These are phyloP conservation scores for Paramarasmius palmivorus DNA, from an alignment of 1,284 basidiomycete species.

Conservation along the genomic window DNA sequence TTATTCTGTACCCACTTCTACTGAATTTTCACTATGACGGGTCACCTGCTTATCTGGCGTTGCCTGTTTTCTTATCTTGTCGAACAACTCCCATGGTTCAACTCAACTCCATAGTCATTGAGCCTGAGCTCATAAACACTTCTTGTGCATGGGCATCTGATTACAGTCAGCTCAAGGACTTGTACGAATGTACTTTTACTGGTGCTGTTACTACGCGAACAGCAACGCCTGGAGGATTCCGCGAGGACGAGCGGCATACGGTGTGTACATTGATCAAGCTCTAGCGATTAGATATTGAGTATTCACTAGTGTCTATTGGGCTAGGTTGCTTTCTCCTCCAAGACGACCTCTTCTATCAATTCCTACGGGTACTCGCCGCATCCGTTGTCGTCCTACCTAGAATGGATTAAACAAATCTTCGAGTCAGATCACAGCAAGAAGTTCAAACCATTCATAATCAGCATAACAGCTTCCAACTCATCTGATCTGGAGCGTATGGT, in stretches of 20 bases:
- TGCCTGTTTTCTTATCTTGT: too few relatives aligned
- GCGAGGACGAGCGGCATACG: slow-evolving; percentile 59
- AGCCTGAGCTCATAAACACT: slow-evolving; percentile 69
- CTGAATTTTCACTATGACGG: too few relatives aligned
- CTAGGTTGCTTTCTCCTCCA: slow-evolving; percentile 61
- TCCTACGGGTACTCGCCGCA: slow-evolving; percentile 82
- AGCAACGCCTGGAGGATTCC: slow-evolving; percentile 65
- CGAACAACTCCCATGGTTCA: slow-evolving; percentile 44
- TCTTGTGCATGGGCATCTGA: slow-evolving; percentile 80
- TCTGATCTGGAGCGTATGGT: slow-evolving; percentile 56
- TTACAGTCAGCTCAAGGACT: slow-evolving; percentile 53
- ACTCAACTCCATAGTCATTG: slow-evolving; percentile 49
- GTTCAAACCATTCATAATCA: slow-evolving; percentile 73
- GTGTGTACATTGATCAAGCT: slow-evolving; percentile 34
- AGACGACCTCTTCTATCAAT: slow-evolving; percentile 61
- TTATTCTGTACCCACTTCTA: too few relatives aligned
- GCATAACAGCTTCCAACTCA: slow-evolving; percentile 63
- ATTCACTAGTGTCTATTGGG: too few relatives aligned
- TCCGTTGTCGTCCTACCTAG: slow-evolving; percentile 61
- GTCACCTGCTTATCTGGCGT: too few relatives aligned
- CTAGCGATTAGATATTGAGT: too few relatives aligned
- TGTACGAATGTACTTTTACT: slow-evolving; percentile 67
- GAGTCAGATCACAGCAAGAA: slow-evolving; percentile 19
- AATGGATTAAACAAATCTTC: slow-evolving; percentile 60
- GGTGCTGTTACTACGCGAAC: slow-evolving; percentile 80